Conservation (phyloP, 768 basidiomycete genomes). For the Chalciporus pseudorubinellus region DNA sequence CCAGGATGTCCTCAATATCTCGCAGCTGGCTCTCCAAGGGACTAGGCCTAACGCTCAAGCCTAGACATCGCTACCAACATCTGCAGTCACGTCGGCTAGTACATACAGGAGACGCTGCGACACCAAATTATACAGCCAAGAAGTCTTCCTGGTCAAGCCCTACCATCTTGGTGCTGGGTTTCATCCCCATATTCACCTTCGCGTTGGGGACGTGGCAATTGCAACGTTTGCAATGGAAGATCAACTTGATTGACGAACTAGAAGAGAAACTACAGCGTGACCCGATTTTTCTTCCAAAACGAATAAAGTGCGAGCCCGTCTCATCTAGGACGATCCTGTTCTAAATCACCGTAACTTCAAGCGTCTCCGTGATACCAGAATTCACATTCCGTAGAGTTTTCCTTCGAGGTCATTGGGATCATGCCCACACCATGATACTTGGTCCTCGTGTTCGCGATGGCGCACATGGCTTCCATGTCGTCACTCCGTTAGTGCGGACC, state of each 20-base stretch:
- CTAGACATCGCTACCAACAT: conserved; percentile 5
- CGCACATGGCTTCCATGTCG: conserved; percentile 80
- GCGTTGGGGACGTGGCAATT: conserved; percentile 93
- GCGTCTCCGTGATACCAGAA: conserved; percentile 77
- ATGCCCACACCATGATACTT: conserved; percentile 72
- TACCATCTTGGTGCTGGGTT: conserved; percentile 70
- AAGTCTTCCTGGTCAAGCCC: conserved; percentile 64
- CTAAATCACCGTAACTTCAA: conserved; percentile 30
- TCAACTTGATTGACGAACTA: conserved; percentile 88
- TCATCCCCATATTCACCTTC: conserved; percentile 89
- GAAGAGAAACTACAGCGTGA: conserved; percentile 83
- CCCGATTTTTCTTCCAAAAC: conserved; percentile 74
- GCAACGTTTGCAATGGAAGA: conserved; percentile 91
- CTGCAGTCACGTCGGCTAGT: conserved; percentile 11
- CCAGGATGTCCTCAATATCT: conserved; percentile 19
- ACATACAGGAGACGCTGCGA: conserved; percentile 25
- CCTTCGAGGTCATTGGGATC: conserved; percentile 76
- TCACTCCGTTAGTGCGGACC: conserved; percentile 80
- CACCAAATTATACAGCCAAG: conserved; percentile 53
- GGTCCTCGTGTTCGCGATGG: conserved; percentile 88
- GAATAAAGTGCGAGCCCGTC: conserved; percentile 71
- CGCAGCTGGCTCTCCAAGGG: conserved; percentile 13
- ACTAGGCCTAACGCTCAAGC: conserved; percentile 5
- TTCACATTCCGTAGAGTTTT: conserved; percentile 86
- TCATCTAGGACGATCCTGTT: conserved; percentile 13